Conservation (phyloP, 257 asterid species). For the Solanum boliviense region DNA sequence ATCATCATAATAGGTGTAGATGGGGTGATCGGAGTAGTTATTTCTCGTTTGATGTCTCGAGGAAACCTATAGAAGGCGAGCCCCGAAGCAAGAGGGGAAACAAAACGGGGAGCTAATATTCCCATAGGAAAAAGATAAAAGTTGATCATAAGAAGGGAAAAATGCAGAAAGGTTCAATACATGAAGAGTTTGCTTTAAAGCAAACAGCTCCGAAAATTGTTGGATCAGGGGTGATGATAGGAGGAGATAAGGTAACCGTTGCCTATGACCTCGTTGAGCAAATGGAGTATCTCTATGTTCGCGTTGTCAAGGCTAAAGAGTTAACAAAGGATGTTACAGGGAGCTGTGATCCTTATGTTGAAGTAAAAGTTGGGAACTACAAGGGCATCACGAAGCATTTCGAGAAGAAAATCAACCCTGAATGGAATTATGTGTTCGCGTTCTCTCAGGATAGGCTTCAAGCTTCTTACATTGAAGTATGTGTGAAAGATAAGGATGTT, state of each 20-base stretch:
- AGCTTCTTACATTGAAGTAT: constrained; percentile 48
- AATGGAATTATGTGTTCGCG: constrained; percentile 72
- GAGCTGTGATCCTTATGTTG: constrained; percentile 68
- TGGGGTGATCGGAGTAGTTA: background rate
- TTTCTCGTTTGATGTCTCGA: background rate
- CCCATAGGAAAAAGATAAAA: constrained; percentile 11
- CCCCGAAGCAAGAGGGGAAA: background rate
- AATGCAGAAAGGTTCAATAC: constrained; percentile 31
- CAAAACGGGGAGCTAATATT: background rate
- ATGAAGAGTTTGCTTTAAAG: constrained; percentile 64
- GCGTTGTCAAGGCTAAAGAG: constrained; percentile 66
- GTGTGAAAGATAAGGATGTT: constrained; percentile 62
- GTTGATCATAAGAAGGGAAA: background rate
- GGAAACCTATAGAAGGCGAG: background rate
- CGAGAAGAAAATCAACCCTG: constrained; percentile 56
- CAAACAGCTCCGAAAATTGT: constrained; percentile 72
- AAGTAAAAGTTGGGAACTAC: constrained; percentile 73
- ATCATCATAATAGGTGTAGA: background rate
- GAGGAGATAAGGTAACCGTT: constrained; percentile 50
- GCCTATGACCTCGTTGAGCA: constrained; percentile 87
- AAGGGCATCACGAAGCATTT: constrained; percentile 66
- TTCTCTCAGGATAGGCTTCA: constrained; percentile 71
- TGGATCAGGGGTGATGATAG: constrained; percentile 52
- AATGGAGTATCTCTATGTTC: constrained; percentile 74
- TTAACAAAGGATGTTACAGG: constrained; percentile 52